Evolutionary conservation across 2,329 filamentous ascomycete species (phyloP).

Genomic region (Colletotrichum filicis): DNA sequence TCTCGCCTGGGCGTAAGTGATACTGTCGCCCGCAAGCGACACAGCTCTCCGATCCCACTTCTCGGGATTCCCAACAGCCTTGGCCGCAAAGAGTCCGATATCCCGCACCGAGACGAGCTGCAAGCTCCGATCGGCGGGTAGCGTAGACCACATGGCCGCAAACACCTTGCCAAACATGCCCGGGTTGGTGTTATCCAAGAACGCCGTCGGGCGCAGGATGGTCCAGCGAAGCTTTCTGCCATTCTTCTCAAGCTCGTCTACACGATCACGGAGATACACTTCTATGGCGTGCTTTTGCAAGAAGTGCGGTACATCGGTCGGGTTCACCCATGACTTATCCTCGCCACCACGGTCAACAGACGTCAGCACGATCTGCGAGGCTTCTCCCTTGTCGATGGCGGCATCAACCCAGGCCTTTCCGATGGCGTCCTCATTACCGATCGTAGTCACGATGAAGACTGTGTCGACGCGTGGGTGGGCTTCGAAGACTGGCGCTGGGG

Average conservation of each 20-base stretch:
- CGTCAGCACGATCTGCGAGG: slow-evolving; percentile 47
- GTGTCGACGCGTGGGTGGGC: slow-evolving; percentile 38
- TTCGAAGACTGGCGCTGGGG: slow-evolving; percentile 37
- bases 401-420: slow-evolving; percentile 40
- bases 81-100: slow-evolving; percentile 39
- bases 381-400: slow-evolving; percentile 54
- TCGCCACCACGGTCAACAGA: slow-evolving; percentile 41
- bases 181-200: slow-evolving; percentile 43
- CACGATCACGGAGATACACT: slow-evolving; percentile 32
- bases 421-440: slow-evolving; percentile 40
- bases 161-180: slow-evolving; percentile 42
- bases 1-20: slow-evolving; percentile 31
- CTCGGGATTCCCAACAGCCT: slow-evolving; percentile 32
- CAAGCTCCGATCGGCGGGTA: slow-evolving; percentile 38
- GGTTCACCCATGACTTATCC: slow-evolving; percentile 38
- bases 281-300: slow-evolving; percentile 38
- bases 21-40: slow-evolving; percentile 34
- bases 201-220: slow-evolving; percentile 41
- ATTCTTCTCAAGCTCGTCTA: slow-evolving; percentile 6
- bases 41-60: slow-evolving; percentile 32
- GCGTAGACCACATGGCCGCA: slow-evolving; percentile 41
- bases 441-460: slow-evolving; percentile 42
- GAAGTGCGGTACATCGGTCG: slow-evolving; percentile 40
- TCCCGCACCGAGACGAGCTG: slow-evolving; percentile 42
- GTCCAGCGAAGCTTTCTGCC: slow-evolving; percentile 37